Percentiles rank a stretch among this genome's conserved stretches.
Evolutionary conservation across 83 land plant species (phyloP).

Genomic region (Thuja plicata): DNA sequence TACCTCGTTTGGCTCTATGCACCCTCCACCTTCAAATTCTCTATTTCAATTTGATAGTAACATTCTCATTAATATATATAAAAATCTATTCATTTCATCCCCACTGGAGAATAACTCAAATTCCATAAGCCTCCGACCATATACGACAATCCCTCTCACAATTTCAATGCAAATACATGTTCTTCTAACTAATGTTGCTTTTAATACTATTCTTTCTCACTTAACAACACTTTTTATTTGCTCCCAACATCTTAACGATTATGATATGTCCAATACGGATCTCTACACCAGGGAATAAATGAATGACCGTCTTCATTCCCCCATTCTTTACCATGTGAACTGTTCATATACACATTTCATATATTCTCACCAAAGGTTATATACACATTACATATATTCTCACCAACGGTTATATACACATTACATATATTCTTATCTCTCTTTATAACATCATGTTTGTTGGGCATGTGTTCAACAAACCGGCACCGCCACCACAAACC

Average conservation of each 20-base stretch:
- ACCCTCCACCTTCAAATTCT: too few species aligned
- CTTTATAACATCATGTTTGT: too few species aligned
- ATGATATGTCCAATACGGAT: not conserved
- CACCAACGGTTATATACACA: too few species aligned
- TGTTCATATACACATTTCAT: too few species aligned
- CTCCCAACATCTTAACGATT: not conserved
- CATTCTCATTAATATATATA: constrained; percentile 3
- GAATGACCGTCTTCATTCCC: not conserved
- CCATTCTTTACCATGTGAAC: not conserved
- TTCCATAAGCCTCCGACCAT: constrained; percentile 7
- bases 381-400: too few species aligned
- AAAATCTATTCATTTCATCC: not conserved
- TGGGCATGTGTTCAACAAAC: too few species aligned
- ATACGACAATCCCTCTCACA: not conserved
- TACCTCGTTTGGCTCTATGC: too few species aligned
- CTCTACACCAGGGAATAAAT: not conserved
- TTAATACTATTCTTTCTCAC: too few species aligned
- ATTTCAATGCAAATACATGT: not conserved
- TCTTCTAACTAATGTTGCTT: not conserved
- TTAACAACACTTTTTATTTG: not conserved
- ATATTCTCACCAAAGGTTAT: too few species aligned
- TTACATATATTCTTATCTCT: too few species aligned
- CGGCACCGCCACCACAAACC: too few species aligned
- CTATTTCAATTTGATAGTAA: not conserved
- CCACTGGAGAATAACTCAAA: not conserved